phyloP scores from a whole-genome alignment of 495 filamentous ascomycete species.

The Penicillium antarcticum region DNA sequence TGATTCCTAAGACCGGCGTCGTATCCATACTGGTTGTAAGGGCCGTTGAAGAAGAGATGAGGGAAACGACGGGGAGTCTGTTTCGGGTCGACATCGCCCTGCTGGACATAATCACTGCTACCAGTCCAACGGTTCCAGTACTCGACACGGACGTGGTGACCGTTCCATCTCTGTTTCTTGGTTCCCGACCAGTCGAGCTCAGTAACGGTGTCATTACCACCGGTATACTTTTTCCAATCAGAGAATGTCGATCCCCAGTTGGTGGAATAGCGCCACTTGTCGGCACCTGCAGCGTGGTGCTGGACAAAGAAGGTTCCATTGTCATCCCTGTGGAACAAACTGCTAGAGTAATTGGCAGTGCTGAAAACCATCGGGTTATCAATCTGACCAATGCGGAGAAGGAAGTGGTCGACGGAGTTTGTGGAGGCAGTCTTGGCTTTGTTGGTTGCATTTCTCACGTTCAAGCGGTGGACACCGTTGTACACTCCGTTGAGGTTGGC shows the following conservation, averaged over 20 bases:
- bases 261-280: constrained; percentile 60
- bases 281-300: constrained; percentile 61
- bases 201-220: constrained; percentile 43
- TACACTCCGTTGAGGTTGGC: constrained; percentile 55
- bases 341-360: constrained; percentile 56
- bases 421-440: constrained; percentile 29
- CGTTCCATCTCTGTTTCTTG: constrained; percentile 58
- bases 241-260: constrained; percentile 61
- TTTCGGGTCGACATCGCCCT: constrained; percentile 50
- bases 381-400: constrained; percentile 53
- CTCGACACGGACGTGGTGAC: constrained; percentile 62
- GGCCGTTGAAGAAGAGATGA: constrained; percentile 61
- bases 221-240: constrained; percentile 53
- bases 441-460: constrained; percentile 53
- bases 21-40: constrained; percentile 67
- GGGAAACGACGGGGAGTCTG: constrained; percentile 50
- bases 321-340: constrained; percentile 40
- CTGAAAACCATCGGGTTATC: constrained; percentile 60
- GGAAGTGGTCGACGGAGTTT: constrained; percentile 50
- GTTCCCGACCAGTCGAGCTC: constrained; percentile 57
- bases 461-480: constrained; percentile 62
- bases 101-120: constrained; percentile 61
- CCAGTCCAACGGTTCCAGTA: constrained; percentile 65
- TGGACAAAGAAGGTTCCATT: constrained; percentile 47
- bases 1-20: constrained; percentile 57